phyloP scores from a whole-genome alignment of 805 yeast species.

The Myxozyma udenii region DNA sequence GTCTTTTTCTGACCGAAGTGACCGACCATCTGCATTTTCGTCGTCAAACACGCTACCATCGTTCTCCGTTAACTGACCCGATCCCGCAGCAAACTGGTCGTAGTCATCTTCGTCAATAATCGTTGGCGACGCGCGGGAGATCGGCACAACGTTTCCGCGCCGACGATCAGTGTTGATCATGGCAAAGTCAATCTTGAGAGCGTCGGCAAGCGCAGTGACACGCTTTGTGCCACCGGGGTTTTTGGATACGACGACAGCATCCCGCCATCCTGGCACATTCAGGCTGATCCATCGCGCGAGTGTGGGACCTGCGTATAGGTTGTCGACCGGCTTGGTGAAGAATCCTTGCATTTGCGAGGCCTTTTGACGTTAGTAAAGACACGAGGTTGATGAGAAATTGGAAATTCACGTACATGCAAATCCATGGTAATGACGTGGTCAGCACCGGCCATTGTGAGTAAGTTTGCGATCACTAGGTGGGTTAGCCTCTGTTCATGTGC shows the following conservation, averaged over 20 bases:
- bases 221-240: conserved; percentile 99
- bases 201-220: conserved; percentile 96
- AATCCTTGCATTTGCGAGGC: conserved; percentile 99
- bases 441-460: conserved; percentile 97
- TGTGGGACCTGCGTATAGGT: conserved; percentile 93
- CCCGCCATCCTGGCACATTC: conserved; percentile 77
- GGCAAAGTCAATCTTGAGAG: conserved; percentile 91
- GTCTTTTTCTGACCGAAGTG: no score
- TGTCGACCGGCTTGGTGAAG: conserved; percentile 95
- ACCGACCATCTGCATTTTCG: not conserved
- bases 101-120: conserved; percentile 21
- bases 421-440: conserved; percentile 99
- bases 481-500: not conserved
- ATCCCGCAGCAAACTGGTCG: conserved; percentile 22
- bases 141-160: conserved; percentile 64
- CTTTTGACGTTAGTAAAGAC: conserved; percentile 36
- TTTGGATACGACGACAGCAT: conserved; percentile 95
- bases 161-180: conserved; percentile 99
- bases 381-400: not conserved
- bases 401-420: conserved; percentile 46
- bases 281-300: conserved; percentile 94
- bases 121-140: conserved; percentile 37
- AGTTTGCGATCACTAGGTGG: conserved; percentile 75
- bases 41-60: not conserved
- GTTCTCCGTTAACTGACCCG: no score